phyloP scores from a whole-genome alignment of 2,329 filamentous ascomycete genomes.

The Alternaria angustiovoidea region DNA sequence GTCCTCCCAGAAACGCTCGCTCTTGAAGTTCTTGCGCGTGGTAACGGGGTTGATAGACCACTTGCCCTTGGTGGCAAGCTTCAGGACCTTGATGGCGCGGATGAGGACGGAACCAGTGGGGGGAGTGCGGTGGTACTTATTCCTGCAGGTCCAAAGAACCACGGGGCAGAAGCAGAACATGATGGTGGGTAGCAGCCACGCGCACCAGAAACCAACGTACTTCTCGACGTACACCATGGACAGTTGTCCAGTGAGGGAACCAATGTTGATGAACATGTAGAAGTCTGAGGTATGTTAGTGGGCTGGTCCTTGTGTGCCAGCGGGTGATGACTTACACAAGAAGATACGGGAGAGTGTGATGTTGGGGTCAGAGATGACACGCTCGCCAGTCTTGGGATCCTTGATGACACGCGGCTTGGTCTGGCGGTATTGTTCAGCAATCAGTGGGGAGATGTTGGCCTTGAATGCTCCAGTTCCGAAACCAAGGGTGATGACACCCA shows the following conservation, averaged over 20 bases:
- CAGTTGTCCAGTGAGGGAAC: slow-evolving; percentile 73
- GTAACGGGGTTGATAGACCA: slow-evolving; percentile 68
- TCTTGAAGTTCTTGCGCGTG: slow-evolving; percentile 67
- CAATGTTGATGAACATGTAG: slow-evolving; percentile 58
- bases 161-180: slow-evolving; percentile 70
- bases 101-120: slow-evolving; percentile 76
- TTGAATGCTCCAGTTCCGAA: slow-evolving; percentile 60
- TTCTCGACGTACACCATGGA: slow-evolving; percentile 78
- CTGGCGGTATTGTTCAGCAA: slow-evolving; percentile 74
- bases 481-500: slow-evolving; percentile 59
- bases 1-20: slow-evolving; percentile 69
- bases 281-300: not conserved
- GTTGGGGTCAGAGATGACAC: slow-evolving; percentile 74
- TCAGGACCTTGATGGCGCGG: slow-evolving; percentile 70
- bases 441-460: slow-evolving; percentile 64
- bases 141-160: slow-evolving; percentile 67
- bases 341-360: slow-evolving; percentile 73
- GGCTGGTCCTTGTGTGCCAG: not conserved
- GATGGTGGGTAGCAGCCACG: slow-evolving; percentile 72
- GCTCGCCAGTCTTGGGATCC: slow-evolving; percentile 64
- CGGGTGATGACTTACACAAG: slow-evolving; percentile 21
- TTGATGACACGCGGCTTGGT: slow-evolving; percentile 65
- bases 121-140: slow-evolving; percentile 68
- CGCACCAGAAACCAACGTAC: slow-evolving; percentile 78
- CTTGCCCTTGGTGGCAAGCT: slow-evolving; percentile 68